phyloP scores from a whole-genome alignment of 768 basidiomycete genomes.

The Myochromella boudieri region DNA sequence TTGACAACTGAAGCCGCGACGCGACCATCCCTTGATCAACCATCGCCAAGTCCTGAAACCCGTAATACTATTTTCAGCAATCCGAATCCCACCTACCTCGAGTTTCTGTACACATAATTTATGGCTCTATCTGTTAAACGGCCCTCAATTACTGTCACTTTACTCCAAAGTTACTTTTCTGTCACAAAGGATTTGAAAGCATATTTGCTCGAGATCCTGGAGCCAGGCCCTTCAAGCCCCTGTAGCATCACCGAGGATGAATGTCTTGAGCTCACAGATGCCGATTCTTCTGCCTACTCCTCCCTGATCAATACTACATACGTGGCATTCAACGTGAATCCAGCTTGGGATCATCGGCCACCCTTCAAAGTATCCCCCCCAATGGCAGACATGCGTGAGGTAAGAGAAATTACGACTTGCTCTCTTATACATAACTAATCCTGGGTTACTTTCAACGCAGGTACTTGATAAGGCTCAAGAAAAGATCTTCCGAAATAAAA shows the following conservation, averaged over 20 bases:
- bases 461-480: slow-evolving; percentile 63
- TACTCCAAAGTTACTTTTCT: slow-evolving; percentile 46
- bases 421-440: not conserved
- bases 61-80: no score
- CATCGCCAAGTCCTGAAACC: no score
- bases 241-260: slow-evolving; percentile 2
- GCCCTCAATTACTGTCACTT: slow-evolving; percentile 17
- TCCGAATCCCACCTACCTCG: no score
- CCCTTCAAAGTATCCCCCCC: slow-evolving; percentile 33
- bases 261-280: slow-evolving; percentile 15
- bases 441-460: slow-evolving; percentile 29
- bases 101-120: no score
- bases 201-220: slow-evolving; percentile 40
- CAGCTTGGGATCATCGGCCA: slow-evolving; percentile 10
- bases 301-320: slow-evolving; percentile 45
- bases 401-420: slow-evolving; percentile 23
- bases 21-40: not conserved
- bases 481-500: slow-evolving; percentile 44
- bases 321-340: slow-evolving; percentile 36
- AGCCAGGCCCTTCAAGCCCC: slow-evolving; percentile 4
- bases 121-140: no score
- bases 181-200: slow-evolving; percentile 35
- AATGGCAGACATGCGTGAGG: slow-evolving; percentile 55
- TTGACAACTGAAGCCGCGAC: not conserved
- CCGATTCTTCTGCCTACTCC: slow-evolving; percentile 28